A percentile compares a stretch with the other conserved stretches of the same genome.
These are phyloP conservation scores for Coccomyxa subellipsoidea DNA, from an alignment of 163 green algal genomes.

Conservation along the genomic window DNA sequence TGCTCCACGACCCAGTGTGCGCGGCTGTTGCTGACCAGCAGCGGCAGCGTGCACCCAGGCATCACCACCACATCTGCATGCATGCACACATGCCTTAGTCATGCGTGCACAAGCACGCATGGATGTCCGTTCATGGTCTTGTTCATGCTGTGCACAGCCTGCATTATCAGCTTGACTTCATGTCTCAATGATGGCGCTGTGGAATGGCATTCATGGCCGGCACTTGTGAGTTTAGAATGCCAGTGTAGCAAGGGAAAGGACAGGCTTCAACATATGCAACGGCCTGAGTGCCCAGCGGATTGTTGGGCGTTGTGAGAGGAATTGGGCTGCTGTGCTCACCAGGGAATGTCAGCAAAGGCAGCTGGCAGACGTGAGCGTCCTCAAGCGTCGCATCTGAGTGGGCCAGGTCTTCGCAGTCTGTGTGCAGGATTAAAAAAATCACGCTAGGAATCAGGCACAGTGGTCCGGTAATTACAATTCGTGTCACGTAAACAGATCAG, in stretches of 20 bases:
- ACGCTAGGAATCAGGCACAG: neutral
- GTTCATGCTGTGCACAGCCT: too few species aligned
- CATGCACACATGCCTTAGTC: neutral
- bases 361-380: neutral
- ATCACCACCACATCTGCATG: conserved; percentile 39
- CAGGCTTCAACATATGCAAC: too few species aligned
- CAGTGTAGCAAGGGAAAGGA: too few species aligned
- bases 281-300: too few species aligned
- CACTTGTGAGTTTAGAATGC: neutral
- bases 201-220: neutral
- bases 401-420: neutral
- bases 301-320: too few species aligned
- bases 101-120: neutral
- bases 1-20: conserved; percentile 20
- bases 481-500: neutral
- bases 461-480: neutral
- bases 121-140: neutral
- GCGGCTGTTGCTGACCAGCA: conserved; percentile 21
- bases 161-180: neutral
- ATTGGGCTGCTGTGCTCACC: neutral
- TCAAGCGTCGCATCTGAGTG: neutral
- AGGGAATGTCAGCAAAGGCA: neutral
- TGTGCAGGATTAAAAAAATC: neutral
- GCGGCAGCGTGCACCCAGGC: conserved; percentile 34
- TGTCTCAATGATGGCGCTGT: neutral